Base-by-base conservation (phyloP, 2,329 filamentous ascomycete genomes). In the Penicillium vulpinum region DNA sequence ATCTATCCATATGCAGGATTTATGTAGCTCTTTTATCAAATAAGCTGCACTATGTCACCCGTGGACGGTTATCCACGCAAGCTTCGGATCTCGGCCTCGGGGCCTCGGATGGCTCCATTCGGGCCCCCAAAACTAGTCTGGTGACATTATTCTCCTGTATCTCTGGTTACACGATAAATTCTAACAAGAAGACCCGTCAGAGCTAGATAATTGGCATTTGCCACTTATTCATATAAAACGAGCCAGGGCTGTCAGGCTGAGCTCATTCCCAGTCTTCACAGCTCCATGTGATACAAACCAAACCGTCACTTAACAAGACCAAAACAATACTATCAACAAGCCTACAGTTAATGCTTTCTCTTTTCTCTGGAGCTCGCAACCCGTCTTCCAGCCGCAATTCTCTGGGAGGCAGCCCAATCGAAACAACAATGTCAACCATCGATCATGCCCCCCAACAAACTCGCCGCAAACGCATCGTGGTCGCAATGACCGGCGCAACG, bases 401-500 rank as follows among this genome's bases (percentile, higher is more conserved):
- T 8, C 29, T 31, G 11, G 8, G 11, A 21, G n/a, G 10, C 21
- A 44, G 24, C 16, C 40, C 16, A 44, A 18, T 22, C 11, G 3
- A 26, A 28, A 4, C 49, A 22, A 16, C 48, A 33, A 51, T 18
- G 21, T 28, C 39, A n/a, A 29, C 18, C 16, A 33, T 11, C 49
- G 9, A 51, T 9, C 29, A 44, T 28, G n/a, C 3, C 8, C 4
- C 41, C 2, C 22, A 39, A 13, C 29, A 26, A 26, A 22, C 39
- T 1, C 33, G 31, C 18, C 40, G 50, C 16, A 29, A 58, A n/a
- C 60, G 70, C 9, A 80, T 82, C 48, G 72, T 82, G 1, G 72
- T 82, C 7, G 81, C 73, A 21, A 77, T 83, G 41, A 82, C 81
- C 2, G 80, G 80, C 3, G 80, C 80, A 0, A 82, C 80, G 0